Conservation (phyloP, 139 green algal genomes). For the Haematococcus sp. region DNA sequence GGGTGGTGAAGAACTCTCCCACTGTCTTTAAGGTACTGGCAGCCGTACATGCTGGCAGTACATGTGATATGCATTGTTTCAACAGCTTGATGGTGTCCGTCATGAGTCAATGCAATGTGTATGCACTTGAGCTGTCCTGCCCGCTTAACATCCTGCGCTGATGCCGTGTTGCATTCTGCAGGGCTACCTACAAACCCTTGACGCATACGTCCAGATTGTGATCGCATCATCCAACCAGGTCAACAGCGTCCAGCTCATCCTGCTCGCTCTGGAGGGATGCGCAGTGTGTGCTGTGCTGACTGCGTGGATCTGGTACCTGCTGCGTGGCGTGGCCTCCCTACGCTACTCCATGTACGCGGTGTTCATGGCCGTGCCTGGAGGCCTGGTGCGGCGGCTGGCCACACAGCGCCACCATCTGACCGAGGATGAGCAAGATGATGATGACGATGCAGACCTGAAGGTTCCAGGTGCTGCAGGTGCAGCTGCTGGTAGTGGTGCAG, state of each 20-base stretch:
- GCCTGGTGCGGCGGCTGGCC: background rate
- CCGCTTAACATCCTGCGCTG: too few species aligned
- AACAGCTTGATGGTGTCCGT: too few species aligned
- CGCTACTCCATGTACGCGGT: background rate
- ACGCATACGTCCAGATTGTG: background rate
- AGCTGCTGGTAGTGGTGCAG: background rate
- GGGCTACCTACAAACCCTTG: background rate
- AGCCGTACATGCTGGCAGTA: too few species aligned
- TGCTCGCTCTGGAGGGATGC: background rate
- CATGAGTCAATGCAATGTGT: too few species aligned
- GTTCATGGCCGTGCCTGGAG: background rate
- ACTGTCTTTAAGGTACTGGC: too few species aligned
- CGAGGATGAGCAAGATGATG: background rate
- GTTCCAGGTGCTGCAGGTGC: background rate
- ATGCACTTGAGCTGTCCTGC: too few species aligned
- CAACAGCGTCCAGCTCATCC: background rate
- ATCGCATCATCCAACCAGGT: background rate
- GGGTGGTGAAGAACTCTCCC: too few species aligned
- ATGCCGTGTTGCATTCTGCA: too few species aligned
- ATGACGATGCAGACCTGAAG: background rate
- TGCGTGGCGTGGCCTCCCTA: background rate
- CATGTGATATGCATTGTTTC: too few species aligned
- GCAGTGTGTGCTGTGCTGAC: background rate
- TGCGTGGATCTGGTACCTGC: background rate
- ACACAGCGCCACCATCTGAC: background rate